Evolutionary conservation across 2,329 filamentous ascomycete species (phyloP).

Genomic region (Xylariomycetidae sp.): DNA sequence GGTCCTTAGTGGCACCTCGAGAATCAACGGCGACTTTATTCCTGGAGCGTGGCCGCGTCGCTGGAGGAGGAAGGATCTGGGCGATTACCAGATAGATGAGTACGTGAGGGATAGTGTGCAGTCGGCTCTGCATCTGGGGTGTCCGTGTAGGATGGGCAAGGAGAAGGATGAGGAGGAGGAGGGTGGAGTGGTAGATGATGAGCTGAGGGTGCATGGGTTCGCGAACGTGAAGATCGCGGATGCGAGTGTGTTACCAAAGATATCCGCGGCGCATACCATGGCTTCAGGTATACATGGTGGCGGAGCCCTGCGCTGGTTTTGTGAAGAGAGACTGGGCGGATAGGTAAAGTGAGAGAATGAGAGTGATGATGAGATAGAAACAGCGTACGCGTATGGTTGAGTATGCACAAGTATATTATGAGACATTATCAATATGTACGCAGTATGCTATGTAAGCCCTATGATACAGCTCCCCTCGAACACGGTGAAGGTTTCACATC

Average conservation of each 20-base stretch:
- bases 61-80: conserved; percentile 20
- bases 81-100: conserved; percentile 26
- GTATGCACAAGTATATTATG: no score
- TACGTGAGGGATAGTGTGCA: conserved; percentile 15
- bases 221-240: conserved; percentile 37
- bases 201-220: conserved; percentile 36
- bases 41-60: conserved; percentile 18
- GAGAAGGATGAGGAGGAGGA: conserved; percentile 16
- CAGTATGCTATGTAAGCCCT: no score
- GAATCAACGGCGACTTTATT: conserved; percentile 25
- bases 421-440: no score
- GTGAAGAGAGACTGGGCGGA: conserved; percentile 6
- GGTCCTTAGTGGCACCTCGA: conserved; percentile 21
- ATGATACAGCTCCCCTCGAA: no score
- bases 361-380: no score
- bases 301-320: conserved; percentile 26
- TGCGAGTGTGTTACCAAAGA: conserved; percentile 38
- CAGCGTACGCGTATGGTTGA: no score
- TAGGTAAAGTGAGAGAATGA: no score
- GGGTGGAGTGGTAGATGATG: conserved; percentile 35
- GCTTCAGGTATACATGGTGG: conserved; percentile 44
- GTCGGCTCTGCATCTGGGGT: conserved; percentile 31
- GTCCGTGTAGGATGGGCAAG: conserved; percentile 36
- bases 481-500: no score
- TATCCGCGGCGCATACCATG: conserved; percentile 40